Evolutionary conservation across 1,139 yeast species (phyloP).

Genomic region (Citeromyces hawaiiensis): DNA sequence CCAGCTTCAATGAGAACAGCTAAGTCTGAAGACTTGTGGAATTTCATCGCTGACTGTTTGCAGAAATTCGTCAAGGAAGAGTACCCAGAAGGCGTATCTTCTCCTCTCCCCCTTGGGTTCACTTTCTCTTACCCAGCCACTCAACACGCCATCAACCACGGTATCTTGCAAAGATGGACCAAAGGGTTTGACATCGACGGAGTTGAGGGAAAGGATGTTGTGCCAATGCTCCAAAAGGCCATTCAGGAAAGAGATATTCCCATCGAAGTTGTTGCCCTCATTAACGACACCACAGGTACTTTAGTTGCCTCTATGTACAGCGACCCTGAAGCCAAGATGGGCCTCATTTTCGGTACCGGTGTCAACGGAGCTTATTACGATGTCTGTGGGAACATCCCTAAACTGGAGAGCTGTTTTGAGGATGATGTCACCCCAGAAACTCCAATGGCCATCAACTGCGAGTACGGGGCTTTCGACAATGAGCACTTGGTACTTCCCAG

Average conservation of each 20-base stretch:
- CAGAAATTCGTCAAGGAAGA: slow-evolving; percentile 46
- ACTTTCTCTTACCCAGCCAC: slow-evolving; percentile 92
- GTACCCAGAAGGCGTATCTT: slow-evolving; percentile 30
- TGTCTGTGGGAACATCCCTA: slow-evolving; percentile 58
- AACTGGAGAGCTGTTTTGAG: slow-evolving; percentile 60
- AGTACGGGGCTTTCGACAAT: slow-evolving; percentile 95
- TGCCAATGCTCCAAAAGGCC: slow-evolving; percentile 76
- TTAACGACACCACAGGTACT: slow-evolving; percentile 96
- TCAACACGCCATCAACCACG: slow-evolving; percentile 73
- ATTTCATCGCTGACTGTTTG: slow-evolving; percentile 75
- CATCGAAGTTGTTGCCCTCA: slow-evolving; percentile 78
- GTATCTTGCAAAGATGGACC: slow-evolving; percentile 92
- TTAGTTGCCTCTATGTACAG: slow-evolving; percentile 91
- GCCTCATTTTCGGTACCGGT: slow-evolving; percentile 95
- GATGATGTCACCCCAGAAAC: slow-evolving; percentile 49
- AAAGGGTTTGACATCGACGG: slow-evolving; percentile 92
- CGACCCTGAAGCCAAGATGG: slow-evolving; percentile 84
- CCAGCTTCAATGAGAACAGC: slow-evolving; percentile 74
- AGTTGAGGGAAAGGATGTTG: slow-evolving; percentile 93
- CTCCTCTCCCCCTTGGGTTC: slow-evolving; percentile 72
- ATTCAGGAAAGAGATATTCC: slow-evolving; percentile 56
- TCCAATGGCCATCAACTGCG: slow-evolving; percentile 95
- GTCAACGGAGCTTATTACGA: slow-evolving; percentile 97
- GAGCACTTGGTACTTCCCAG: slow-evolving; percentile 79
- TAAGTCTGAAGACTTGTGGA: slow-evolving; percentile 59